Conservation (phyloP, 2,329 filamentous ascomycete genomes). For the Westerdykella ornata region DNA sequence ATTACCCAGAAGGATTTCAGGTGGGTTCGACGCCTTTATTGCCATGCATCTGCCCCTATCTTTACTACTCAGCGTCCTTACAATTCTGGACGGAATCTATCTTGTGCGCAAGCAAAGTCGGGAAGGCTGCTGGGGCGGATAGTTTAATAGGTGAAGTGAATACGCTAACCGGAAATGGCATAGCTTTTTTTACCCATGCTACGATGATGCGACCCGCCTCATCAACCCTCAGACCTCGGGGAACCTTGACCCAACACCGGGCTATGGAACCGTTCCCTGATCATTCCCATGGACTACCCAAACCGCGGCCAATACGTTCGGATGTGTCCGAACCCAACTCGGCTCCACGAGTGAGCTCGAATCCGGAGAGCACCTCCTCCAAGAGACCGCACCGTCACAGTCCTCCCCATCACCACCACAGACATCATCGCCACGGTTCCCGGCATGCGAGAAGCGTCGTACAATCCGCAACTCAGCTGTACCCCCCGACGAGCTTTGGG, state of each 20-base stretch:
- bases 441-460: conserved; percentile 40
- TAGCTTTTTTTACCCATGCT: not conserved
- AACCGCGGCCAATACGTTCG: conserved; percentile 17
- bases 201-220: not conserved
- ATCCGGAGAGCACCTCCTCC: conserved; percentile 12
- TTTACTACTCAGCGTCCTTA: no score
- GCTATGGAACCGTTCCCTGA: conserved; percentile 8
- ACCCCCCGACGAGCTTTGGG: conserved; percentile 42
- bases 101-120: no score
- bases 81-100: no score
- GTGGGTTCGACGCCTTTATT: no score
- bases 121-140: no score
- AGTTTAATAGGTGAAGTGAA: no score
- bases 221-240: not conserved
- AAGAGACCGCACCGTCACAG: conserved; percentile 27
- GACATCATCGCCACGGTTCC: conserved; percentile 21
- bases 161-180: not conserved
- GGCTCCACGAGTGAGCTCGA: conserved; percentile 22
- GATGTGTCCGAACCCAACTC: conserved; percentile 18
- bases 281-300: conserved; percentile 2
- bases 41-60: no score
- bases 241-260: not conserved
- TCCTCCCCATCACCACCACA: conserved; percentile 25
- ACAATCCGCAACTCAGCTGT: conserved; percentile 41
- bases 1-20: no score